phyloP scores from a whole-genome alignment of 257 asterid species.

The Nicotiana obtusifolia region DNA sequence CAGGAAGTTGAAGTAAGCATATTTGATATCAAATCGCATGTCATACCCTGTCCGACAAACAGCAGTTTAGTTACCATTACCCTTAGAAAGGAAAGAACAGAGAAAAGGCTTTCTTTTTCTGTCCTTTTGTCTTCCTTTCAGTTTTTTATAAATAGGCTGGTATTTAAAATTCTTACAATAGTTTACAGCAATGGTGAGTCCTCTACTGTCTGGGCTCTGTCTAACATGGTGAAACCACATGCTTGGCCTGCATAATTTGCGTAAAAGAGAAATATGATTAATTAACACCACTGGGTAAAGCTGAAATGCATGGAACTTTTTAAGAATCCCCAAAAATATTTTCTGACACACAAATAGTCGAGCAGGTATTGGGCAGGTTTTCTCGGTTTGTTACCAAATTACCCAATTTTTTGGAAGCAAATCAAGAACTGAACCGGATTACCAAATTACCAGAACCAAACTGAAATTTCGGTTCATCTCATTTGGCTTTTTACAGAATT shows the following conservation, averaged over 20 bases:
- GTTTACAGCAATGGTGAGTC: constrained; percentile 78
- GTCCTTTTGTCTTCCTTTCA: background rate
- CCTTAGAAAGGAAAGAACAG: background rate
- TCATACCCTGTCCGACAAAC: constrained; percentile 73
- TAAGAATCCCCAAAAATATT: background rate
- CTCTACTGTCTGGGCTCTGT: constrained; percentile 58
- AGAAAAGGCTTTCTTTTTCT: background rate
- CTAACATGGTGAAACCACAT: constrained; percentile 96
- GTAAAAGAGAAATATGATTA: background rate
- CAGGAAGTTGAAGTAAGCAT: constrained; percentile 88
- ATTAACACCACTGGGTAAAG: background rate
- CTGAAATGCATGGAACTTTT: background rate
- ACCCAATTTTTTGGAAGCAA: background rate
- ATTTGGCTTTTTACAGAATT: background rate
- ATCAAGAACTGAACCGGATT: background rate
- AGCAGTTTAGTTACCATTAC: background rate
- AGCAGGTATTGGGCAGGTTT: background rate
- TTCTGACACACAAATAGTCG: background rate
- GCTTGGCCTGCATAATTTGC: constrained; percentile 70
- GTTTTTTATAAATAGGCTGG: background rate
- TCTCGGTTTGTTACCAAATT: background rate
- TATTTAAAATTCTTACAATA: constrained; percentile 41
- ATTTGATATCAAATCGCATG: constrained; percentile 82
- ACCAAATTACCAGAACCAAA: background rate
- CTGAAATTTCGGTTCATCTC: background rate